Conservation (phyloP, 2,329 filamentous ascomycete species). For the Coniochaeta sp. region DNA sequence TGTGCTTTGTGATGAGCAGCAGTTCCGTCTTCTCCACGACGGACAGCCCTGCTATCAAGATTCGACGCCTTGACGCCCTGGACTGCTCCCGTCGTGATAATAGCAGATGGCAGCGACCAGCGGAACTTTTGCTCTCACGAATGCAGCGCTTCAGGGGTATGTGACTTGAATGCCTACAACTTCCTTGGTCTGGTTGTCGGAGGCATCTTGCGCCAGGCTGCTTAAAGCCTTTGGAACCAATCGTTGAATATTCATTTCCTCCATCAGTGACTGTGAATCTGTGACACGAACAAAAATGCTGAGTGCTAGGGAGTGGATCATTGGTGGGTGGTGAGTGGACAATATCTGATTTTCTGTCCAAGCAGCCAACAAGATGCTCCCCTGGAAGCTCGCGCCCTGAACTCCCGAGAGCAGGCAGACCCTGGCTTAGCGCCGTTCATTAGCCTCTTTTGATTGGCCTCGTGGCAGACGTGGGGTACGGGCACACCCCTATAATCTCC, state of each 20-base stretch:
- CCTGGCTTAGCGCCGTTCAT: neutral
- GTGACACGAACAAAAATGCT: neutral
- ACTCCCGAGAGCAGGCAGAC: neutral
- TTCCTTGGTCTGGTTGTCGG: neutral
- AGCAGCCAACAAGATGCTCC: too few relatives aligned
- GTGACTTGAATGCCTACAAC: too few relatives aligned
- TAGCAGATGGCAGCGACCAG: too few relatives aligned
- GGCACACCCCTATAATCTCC: neutral
- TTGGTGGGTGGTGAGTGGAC: neutral
- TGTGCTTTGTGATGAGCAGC: neutral
- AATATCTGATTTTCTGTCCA: too few relatives aligned
- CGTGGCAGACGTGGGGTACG: neutral
- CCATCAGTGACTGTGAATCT: neutral
- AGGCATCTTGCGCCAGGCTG: neutral
- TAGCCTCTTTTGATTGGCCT: neutral
- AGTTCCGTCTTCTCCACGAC: too few relatives aligned
- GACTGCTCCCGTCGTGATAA: too few relatives aligned
- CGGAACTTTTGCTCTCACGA: too few relatives aligned
- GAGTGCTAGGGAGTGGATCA: neutral
- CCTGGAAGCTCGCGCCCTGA: neutral
- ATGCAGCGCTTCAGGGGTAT: too few relatives aligned
- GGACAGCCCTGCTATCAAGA: too few relatives aligned
- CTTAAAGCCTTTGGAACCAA: neutral
- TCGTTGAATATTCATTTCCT: neutral
- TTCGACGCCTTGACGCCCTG: too few relatives aligned